Evolutionary conservation across 2,329 filamentous ascomycete species (phyloP), one percentile per base, ranked within the genome.

Genomic region (Claviceps capensis): DNA sequence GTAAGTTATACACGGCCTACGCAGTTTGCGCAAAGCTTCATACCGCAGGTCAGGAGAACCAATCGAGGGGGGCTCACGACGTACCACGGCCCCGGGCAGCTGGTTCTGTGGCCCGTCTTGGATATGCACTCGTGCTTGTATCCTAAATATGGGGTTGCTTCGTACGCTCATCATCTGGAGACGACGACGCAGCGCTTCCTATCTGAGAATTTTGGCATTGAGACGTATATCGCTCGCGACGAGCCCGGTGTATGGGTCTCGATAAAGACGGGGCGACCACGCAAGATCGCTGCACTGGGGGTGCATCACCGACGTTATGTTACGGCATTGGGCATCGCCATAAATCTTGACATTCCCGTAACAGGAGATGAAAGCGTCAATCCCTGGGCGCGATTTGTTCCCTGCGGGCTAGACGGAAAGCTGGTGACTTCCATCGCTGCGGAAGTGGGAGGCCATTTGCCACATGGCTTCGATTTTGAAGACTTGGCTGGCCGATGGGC

Each of bases 81-180:
- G 2, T 97, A 95, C 71, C 93, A 98, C 65, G 93, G 91, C 0
- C 93, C 91, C 0, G 91, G 91, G 0, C 93, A 98, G 66, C 70
- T 95, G 48, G 86, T 96, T 38, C 81, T 90, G n/a, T 98, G 95
- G 73, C 88, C 91, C 3, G 80, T 96, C 49, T 66, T 95, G n/a
- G 88, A 95, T 65, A 76, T 97, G 52, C 80, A 79, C 51, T 74
- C 78, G 6, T 62, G 66, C 0, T 57, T 67, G 11, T 78, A 88
- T 57, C 69, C 71, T 0, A 71, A 62, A 46, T 72, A 93, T 19
- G 82, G 78, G 4, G 84, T 93, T 13, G 74, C 87, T 17, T 79
- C 78, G 55, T 95, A 95, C 68, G 85, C 95, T 5, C 76, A 81
- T 38, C 67, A 89, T 36, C 75, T 98, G 1, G 90, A 98, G 65